Base-by-base conservation (phyloP, 1,139 yeast genomes). In the Pneumocystis carinii region DNA sequence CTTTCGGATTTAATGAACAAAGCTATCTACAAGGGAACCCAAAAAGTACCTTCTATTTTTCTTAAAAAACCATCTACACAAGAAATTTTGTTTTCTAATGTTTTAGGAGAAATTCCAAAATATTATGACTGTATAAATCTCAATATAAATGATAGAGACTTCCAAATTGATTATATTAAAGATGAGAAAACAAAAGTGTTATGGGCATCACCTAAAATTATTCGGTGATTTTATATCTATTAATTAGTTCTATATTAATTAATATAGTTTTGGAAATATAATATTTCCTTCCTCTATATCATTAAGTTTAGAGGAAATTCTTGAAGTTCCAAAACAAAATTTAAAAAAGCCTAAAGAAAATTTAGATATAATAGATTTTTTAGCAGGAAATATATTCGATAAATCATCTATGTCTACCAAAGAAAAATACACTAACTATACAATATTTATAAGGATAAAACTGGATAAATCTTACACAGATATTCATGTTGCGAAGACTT, bases 1-100 rank as follows among this genome's bases (percentile, higher is more conserved):
- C 48, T 64, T 39, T 42, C 63, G 19, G 53, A 59, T 35, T 48
- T 64, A 24, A 62, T 59, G 3, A 62, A 63, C 12, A 63, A 61
- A 29, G 66, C 66, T n/a, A 59, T 62, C 24, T 61, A 29, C 17
- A 55, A 56, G n/a, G 66, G 64, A 32, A 36, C 62, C 12, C 27
- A 57, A 37, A 63, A 61, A 35, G 41, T 62, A 2, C 64, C 64
- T 17, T 53, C 57, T 6, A 63, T 62, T 58, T 62, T 57, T 35
- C 61, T 62, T 4, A 56, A 64, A 15, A 39, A 61, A 15, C 42
- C 35, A 14, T 38, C 53, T 41, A 6, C 4, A 17, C 53, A 41
- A 5, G 53, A 41, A 41, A 41, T 41, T 41, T 17, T 41, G 8
- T 41, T 41, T 41, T 41, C 53, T 17, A 41, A 10, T 17, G 14